A percentile compares a stretch with the other conserved stretches of the same genome.
Conservation (phyloP, 2,329 filamentous ascomycete genomes). For the Pezicula carpinea region DNA sequence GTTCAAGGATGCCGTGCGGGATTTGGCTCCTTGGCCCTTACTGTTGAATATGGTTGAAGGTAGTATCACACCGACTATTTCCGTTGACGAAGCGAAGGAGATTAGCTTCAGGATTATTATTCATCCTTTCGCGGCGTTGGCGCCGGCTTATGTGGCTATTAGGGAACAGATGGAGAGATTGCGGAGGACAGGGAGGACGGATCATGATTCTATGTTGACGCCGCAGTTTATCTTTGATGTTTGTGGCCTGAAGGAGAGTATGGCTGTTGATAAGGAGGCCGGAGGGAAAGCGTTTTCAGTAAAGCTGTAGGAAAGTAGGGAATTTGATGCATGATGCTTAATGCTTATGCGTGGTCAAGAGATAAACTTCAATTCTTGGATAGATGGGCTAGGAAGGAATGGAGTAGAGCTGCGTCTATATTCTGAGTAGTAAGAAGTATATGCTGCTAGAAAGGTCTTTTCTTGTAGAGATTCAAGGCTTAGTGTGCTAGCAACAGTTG, state of each 20-base stretch:
- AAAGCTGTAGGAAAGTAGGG: not conserved
- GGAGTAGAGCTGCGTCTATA: no score
- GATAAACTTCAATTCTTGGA: no score
- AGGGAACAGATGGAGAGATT: constrained; percentile 1
- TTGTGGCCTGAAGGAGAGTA: constrained; percentile 5
- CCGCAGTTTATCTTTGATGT: constrained; percentile 5
- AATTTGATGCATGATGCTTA: not conserved
- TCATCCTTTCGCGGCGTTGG: not conserved
- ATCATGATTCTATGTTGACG: not conserved
- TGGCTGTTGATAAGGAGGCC: constrained; percentile 6
- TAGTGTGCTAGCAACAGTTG: no score
- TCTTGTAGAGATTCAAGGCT: no score
- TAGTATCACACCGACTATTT: constrained; percentile 49
- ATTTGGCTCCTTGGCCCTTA: constrained; percentile 39
- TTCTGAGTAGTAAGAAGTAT: no score
- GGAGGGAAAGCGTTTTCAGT: constrained; percentile 3
- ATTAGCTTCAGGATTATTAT: constrained; percentile 56
- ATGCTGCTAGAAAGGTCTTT: no score
- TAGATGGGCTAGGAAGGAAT: no score
- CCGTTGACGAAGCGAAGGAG: constrained; percentile 45
- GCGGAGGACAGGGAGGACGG: not conserved
- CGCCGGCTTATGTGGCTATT: constrained; percentile 1
- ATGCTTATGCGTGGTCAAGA: no score
- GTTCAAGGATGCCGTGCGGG: constrained; percentile 38
- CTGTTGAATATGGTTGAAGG: constrained; percentile 54